Percentiles rank a stretch among this genome's conserved stretches.
Conservation (phyloP, 2,329 filamentous ascomycete species). For the Fusarium sp. region DNA sequence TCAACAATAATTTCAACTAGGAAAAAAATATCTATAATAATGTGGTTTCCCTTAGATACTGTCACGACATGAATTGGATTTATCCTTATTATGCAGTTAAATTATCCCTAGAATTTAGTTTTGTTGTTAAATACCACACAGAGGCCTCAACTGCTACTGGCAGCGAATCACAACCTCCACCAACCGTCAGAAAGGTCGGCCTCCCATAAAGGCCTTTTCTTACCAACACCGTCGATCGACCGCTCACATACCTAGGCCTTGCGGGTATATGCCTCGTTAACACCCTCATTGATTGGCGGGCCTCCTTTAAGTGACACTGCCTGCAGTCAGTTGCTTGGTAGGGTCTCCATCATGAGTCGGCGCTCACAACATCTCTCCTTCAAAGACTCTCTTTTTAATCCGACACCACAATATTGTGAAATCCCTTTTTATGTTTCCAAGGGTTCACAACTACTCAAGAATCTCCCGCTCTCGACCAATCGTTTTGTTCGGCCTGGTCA, state of each 20-base stretch:
- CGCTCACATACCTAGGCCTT: not conserved
- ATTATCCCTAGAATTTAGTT: not conserved
- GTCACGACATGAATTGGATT: too few species aligned
- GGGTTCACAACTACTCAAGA: not conserved
- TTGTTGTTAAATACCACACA: not conserved
- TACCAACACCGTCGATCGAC: not conserved
- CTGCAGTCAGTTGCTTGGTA: not conserved
- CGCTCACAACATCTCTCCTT: not conserved
- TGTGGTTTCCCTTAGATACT: too few species aligned
- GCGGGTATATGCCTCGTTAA: conserved; percentile 3
- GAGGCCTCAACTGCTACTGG: not conserved
- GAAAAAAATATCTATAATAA: too few species aligned
- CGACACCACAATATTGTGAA: not conserved
- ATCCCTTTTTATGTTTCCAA: not conserved
- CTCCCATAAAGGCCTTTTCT: not conserved
- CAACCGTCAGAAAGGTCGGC: not conserved
- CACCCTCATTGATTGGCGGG: not conserved
- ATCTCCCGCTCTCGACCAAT: not conserved
- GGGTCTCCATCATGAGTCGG: not conserved
- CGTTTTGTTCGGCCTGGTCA: not conserved
- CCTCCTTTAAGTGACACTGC: conserved; percentile 5
- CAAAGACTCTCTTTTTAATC: not conserved
- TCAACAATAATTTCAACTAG: too few species aligned
- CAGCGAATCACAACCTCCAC: conserved; percentile 22
- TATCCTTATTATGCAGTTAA: too few species aligned